phyloP scores from a whole-genome alignment of 306 rosid genomes.

The Citrullus colocynthis region DNA sequence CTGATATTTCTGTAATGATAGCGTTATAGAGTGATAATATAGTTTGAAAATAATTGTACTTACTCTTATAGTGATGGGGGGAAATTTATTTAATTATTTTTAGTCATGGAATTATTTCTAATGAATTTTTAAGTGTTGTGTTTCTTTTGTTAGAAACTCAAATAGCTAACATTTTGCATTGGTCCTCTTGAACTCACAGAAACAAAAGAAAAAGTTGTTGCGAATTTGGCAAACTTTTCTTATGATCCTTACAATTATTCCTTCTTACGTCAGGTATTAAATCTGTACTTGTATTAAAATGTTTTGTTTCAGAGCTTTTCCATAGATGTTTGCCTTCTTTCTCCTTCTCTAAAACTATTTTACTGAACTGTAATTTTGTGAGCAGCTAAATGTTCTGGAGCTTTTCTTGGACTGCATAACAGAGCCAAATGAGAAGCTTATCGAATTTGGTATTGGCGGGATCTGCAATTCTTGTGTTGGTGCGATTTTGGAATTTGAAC shows the following conservation, averaged over 20 bases:
- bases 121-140: not conserved
- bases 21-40: not conserved
- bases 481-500: slow-evolving; percentile 14
- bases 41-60: not conserved
- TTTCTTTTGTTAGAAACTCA: not conserved
- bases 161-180: not conserved
- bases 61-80: not conserved
- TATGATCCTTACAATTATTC: slow-evolving; percentile 81
- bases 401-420: slow-evolving; percentile 81
- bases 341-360: not conserved
- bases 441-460: slow-evolving; percentile 81
- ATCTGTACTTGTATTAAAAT: not conserved
- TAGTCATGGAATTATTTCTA: not conserved
- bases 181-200: slow-evolving; percentile 27
- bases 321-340: not conserved
- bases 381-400: slow-evolving; percentile 80
- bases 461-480: slow-evolving; percentile 80
- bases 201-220: slow-evolving; percentile 56
- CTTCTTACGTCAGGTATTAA: slow-evolving; percentile 62
- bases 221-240: slow-evolving; percentile 81
- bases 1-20: not conserved
- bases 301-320: not conserved
- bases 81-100: not conserved
- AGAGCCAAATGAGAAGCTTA: slow-evolving; percentile 82
- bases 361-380: not conserved